Evolutionary conservation across 148 eudicot genomes (phyloP), one percentile per base, ranked within the genome.

Genomic region (Dysphania ambrosioides): DNA sequence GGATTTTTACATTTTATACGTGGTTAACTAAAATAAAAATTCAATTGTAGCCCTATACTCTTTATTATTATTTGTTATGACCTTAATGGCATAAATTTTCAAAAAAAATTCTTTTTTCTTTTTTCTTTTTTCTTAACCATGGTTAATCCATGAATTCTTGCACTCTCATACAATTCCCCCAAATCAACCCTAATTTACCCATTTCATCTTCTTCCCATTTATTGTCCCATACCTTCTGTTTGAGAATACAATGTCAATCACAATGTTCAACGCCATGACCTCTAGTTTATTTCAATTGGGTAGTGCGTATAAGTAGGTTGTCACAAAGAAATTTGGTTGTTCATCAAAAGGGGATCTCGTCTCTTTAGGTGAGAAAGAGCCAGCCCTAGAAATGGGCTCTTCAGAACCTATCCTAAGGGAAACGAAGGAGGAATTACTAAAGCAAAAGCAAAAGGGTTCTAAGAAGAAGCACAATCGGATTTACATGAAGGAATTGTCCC

Each of bases 241-340:
- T n/a, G 98, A 95, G 81, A 95, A 95, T 82, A 95, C 98, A 18
- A 92, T 95, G 98, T 95, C 98, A 0, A 93, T 95, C 26, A 95
- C 98, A 63, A 95, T 92, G 81, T 95, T 95, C 84, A 92, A 88
- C 72, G 98, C 98, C 80, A 95, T 95, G 98, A 86, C 92, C 68
- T 92, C 97, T 0, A 97, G 98, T 51, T 84, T 95, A 19, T 95
- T 95, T 88, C 98, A 95, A 73, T 85, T 95, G 18, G 96, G 98
- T 29, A 90, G 90, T 51, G 97, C 98, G 2, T 90, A 94, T 31
- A 97, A 94, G 75, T 94, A 97, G 98, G 93, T 94, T 30, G 97
- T 95, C 30, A 95, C 98, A 10, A 95, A 95, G 83, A 95, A 95
- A 84, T 95, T 97, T 1, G 98, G 98, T 1, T 96, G 98, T 18